Base-by-base conservation (phyloP, 2,329 filamentous ascomycete genomes). In the Apiospora malaysiana region DNA sequence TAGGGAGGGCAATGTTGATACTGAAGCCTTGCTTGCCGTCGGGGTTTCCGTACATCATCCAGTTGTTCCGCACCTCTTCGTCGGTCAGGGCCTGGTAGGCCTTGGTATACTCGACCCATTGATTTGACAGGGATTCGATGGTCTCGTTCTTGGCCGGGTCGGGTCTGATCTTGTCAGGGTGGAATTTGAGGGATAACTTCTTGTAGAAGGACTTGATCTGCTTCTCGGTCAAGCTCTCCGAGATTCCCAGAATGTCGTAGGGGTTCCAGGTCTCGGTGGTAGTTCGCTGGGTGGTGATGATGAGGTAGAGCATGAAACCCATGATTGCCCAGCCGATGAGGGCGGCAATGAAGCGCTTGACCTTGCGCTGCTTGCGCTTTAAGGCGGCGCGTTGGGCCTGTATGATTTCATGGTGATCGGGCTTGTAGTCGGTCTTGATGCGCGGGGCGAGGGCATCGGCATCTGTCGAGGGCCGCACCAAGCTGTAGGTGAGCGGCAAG, bases 11-110 rank as follows among this genome's bases (percentile, higher is more conserved):
- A 75, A 99, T 99, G 74, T 96, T 95, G 79, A 99, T 98, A 83
- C 94, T 98, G 83, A 95, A 96, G 81, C 94, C 95, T 84, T 99
- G 96, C 87, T 98, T 98, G 79, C 96, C 96, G 80, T 99, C 96
- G 8, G 96, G 96, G 81, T 99, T 94, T 70, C 96, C 96, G 78
- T 93, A 99, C 81, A 97, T 93, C 69, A 97, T 91, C 82, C 93
- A 99, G 85, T 99, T 99, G 84, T 97, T 97, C 79, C 96, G 93
- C 72, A 98, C 89, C 56, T 98, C 96, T 83, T 99, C 97, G 79
- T 99, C 96, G 5, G 97, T 99, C 67, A 99, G 89, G 4, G 96
- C 93, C 83, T 99, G 97, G 88, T 98, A 99, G 8, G 96, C 96
- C 85, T 99, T 99, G 76, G 94, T 96, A 77, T 98, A 89, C 79